phyloP scores from a whole-genome alignment of 176 grass and related monocot genomes.

The Oryza coarctata region DNA sequence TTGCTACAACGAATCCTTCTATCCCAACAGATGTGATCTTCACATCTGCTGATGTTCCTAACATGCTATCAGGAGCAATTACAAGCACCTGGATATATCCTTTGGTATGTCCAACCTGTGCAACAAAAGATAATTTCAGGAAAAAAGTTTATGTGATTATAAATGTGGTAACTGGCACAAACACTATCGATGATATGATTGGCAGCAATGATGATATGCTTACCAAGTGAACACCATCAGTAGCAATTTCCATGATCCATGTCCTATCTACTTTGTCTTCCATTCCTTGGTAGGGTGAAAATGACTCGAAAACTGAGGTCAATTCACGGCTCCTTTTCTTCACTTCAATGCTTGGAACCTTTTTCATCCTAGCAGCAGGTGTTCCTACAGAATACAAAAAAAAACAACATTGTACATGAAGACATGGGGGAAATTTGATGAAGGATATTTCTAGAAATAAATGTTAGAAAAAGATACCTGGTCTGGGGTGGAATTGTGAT shows the following conservation, averaged over 20 bases:
- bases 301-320: constrained; percentile 88
- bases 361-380: constrained; percentile 96
- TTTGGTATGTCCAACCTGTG: constrained; percentile 92
- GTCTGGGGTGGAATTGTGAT: constrained; percentile 94
- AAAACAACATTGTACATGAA: constrained; percentile 17
- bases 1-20: constrained; percentile 39
- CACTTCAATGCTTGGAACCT: constrained; percentile 74
- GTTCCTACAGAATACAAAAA: constrained; percentile 76
- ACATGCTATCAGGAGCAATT: constrained; percentile 70
- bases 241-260: constrained; percentile 91
- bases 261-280: constrained; percentile 69
- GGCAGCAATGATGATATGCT: not conserved
- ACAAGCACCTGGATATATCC: constrained; percentile 93
- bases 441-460: not conserved
- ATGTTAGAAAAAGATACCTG: constrained; percentile 51
- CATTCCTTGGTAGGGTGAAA: constrained; percentile 86
- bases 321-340: constrained; percentile 87
- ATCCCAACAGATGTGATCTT: constrained; percentile 79
- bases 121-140: constrained; percentile 21
- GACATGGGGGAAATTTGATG: not conserved
- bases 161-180: constrained; percentile 1
- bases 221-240: constrained; percentile 88
- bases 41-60: constrained; percentile 67
- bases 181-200: not conserved
- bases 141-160: constrained; percentile 5